Percentiles rank a stretch among this genome's conserved stretches.
phyloP scores from a whole-genome alignment of 768 basidiomycete genomes.

The Suillus occidentalis region DNA sequence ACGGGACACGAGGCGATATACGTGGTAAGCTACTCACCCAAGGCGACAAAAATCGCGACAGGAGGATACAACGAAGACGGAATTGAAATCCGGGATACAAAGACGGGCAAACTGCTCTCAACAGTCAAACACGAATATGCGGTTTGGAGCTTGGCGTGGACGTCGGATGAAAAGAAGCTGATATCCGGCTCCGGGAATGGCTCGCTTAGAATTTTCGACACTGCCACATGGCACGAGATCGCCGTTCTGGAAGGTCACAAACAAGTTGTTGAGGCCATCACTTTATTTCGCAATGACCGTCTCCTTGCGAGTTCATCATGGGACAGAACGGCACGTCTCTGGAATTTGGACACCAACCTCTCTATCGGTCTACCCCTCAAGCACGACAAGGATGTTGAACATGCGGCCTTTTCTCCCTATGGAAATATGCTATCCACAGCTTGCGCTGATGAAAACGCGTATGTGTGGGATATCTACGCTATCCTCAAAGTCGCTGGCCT shows the following conservation, averaged over 20 bases:
- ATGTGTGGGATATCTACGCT: background rate
- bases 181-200: background rate
- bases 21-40: conserved; percentile 1
- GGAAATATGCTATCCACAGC: conserved; percentile 9
- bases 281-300: background rate
- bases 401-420: background rate
- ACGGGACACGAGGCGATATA: background rate
- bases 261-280: background rate
- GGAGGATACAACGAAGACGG: background rate
- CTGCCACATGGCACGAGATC: background rate
- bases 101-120: background rate
- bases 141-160: background rate
- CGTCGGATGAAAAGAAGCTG: background rate
- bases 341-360: conserved; percentile 9
- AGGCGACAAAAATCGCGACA: background rate
- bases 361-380: conserved; percentile 3
- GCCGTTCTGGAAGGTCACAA: background rate
- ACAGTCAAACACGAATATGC: background rate
- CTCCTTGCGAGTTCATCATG: background rate
- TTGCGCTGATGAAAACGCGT: background rate
- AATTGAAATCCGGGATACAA: background rate
- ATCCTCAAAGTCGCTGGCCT: background rate
- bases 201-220: background rate
- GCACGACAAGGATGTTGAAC: background rate
- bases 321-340: conserved; percentile 10